Evolutionary conservation across 345 rosid species (phyloP).

Genomic region (Ricinus communis): DNA sequence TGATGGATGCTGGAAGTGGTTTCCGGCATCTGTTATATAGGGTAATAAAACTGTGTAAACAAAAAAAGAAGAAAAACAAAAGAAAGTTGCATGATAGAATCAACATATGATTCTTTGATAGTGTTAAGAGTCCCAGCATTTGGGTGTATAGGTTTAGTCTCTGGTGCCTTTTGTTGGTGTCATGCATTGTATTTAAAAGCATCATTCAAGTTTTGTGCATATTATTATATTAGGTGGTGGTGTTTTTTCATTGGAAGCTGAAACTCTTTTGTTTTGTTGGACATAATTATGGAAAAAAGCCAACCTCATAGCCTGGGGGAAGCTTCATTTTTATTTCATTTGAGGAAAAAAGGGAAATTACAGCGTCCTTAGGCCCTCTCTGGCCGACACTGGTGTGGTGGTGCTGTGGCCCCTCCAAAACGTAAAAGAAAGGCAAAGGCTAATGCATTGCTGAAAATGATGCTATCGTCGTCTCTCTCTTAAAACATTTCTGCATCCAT

Average conservation of each 20-base stretch:
- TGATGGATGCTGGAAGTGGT: constrained; percentile 48
- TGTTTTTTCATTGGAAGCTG: constrained; percentile 8
- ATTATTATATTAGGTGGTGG: constrained; percentile 28
- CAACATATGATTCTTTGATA: constrained; percentile 80
- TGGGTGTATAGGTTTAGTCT: constrained; percentile 43
- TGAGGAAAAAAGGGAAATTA: background rate
- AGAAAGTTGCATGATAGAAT: constrained; percentile 39
- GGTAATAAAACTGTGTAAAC: constrained; percentile 44
- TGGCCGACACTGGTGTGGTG: too few species aligned
- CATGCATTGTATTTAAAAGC: constrained; percentile 31
- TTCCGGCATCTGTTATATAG: constrained; percentile 34
- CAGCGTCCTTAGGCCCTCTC: too few species aligned
- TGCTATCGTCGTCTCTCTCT: too few species aligned
- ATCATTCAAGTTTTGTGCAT: constrained; percentile 39
- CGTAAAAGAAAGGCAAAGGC: background rate
- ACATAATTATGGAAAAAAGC: constrained; percentile 20
- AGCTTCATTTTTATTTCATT: constrained; percentile 22
- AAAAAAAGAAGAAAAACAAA: too few species aligned
- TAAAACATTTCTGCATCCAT: too few species aligned
- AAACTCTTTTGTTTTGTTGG: constrained; percentile 14
- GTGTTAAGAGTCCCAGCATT: constrained; percentile 51
- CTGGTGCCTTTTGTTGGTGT: constrained; percentile 41
- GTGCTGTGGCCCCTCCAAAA: background rate
- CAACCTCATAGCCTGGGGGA: constrained; percentile 40
- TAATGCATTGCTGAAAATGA: too few species aligned